phyloP scores from a whole-genome alignment of 306 rosid species.

The Herpetospermum pedunculosum region DNA sequence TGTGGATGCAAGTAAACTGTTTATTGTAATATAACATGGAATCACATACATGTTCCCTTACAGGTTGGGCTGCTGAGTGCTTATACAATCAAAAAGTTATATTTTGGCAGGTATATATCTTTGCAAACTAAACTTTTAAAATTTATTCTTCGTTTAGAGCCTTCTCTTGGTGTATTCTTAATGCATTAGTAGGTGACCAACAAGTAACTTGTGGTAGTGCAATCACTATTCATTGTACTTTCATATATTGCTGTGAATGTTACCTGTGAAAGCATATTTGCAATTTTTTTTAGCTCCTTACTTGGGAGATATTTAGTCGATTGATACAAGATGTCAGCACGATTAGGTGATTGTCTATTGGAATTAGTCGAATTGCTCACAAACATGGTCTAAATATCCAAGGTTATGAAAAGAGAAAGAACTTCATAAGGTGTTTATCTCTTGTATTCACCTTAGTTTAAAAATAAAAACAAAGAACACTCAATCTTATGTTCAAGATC shows the following conservation, averaged over 20 bases:
- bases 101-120: conserved; percentile 77
- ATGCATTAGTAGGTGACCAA: background rate
- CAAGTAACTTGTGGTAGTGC: background rate
- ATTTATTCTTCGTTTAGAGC: background rate
- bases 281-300: background rate
- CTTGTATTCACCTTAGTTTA: too few species aligned
- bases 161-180: background rate
- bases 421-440: too few species aligned
- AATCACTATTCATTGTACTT: background rate
- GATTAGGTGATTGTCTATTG: background rate
- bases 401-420: background rate
- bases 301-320: background rate
- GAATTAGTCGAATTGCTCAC: background rate
- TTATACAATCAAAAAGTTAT: conserved; percentile 68
- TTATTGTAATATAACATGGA: background rate
- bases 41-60: conserved; percentile 25
- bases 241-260: background rate
- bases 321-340: background rate
- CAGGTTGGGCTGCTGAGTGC: conserved; percentile 95
- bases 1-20: conserved; percentile 5
- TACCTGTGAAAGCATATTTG: background rate
- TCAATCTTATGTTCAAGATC: too few species aligned
- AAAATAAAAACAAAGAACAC: too few species aligned
- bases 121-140: conserved; percentile 1
- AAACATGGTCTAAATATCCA: background rate